These are phyloP conservation scores for Leccinum pachyderme DNA, from an alignment of 1,284 basidiomycete genomes.

Conservation along the genomic window DNA sequence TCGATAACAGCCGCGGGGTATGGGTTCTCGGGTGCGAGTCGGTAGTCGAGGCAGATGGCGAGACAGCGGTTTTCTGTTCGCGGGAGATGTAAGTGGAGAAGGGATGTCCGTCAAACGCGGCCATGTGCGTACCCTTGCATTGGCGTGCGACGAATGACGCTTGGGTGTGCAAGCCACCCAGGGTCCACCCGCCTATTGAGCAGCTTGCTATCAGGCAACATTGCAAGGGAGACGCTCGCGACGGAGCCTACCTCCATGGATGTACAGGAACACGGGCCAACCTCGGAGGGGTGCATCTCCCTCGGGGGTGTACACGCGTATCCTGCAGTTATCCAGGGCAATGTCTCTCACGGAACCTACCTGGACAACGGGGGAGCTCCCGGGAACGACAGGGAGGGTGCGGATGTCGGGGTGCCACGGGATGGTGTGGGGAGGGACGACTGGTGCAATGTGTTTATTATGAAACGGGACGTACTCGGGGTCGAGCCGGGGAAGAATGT, in stretches of 20 bases:
- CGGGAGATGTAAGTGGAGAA: not conserved
- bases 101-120: too few relatives aligned
- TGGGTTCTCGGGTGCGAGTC: conserved; percentile 70
- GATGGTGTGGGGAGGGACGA: conserved; percentile 50
- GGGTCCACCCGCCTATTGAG: conserved; percentile 62
- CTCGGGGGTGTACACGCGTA: conserved; percentile 60
- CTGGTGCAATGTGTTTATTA: conserved; percentile 44
- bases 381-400: conserved; percentile 52
- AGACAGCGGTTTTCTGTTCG: conserved; percentile 35
- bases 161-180: conserved; percentile 59
- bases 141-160: conserved; percentile 44
- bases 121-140: conserved; percentile 21
- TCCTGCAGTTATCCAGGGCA: conserved; percentile 43
- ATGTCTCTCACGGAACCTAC: conserved; percentile 55
- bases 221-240: not conserved
- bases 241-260: conserved; percentile 11
- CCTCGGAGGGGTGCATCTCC: conserved; percentile 31
- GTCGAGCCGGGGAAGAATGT: conserved; percentile 53
- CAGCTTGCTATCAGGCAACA: conserved; percentile 53
- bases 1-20: conserved; percentile 78
- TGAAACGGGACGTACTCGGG: conserved; percentile 65
- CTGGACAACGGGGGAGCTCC: conserved; percentile 49
- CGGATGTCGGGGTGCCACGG: conserved; percentile 61
- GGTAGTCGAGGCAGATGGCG: conserved; percentile 69
- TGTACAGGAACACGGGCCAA: conserved; percentile 17